Evolutionary conservation across 2,329 filamentous ascomycete species (phyloP), one percentile per base, ranked within the genome.

Genomic region (Alternaria gaisen): DNA sequence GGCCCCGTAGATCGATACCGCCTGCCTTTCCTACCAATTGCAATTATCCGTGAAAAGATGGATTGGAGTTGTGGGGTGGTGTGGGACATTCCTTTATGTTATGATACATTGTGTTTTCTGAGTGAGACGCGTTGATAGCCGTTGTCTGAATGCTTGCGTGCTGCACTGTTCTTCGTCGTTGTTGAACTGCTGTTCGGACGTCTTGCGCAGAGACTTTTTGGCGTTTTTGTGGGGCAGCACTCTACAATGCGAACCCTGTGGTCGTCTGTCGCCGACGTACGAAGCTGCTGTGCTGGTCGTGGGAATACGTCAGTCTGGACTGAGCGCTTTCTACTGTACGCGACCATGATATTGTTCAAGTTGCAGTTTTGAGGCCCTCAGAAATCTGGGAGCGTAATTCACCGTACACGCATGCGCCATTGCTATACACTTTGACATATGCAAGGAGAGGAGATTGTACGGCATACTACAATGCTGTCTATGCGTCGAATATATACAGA

Each of bases 11-110:
- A 80, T 55, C 22, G 60, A 75, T 46, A 56, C 66, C 76, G 72
- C 64, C 71, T 76, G 76, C 77, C 72, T 74, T 76, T 78, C 77
- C 73, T 76, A 76, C 69, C 77, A 80, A 77, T 67, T 77, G 68
- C 73, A 69, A 57, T 52, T 63, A 67, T 77, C 76, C 76, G 77
- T 78, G 74, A 74, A 77, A 79, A 77, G 73, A 76, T 80, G 75
- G 77, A 77, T 68, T 66, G 73, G 71, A 76, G 76, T 79, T 80
- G 77, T 80, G 77, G 77, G 77, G 79, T 77, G 77, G 74, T 72
- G 72, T 76, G 77, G 73, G 75, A 79, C 75, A 79, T 74, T 51
- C 26, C 50, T 57, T 62, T 53, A 54, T 58, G 3, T 18, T 57
- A 18, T 42, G 44, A 14, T 14, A 16, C 28, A 30, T 30, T 10